These are phyloP conservation scores for Brachypodium distachyon DNA, from an alignment of 202 grass and related monocot species.

Conservation along the genomic window DNA sequence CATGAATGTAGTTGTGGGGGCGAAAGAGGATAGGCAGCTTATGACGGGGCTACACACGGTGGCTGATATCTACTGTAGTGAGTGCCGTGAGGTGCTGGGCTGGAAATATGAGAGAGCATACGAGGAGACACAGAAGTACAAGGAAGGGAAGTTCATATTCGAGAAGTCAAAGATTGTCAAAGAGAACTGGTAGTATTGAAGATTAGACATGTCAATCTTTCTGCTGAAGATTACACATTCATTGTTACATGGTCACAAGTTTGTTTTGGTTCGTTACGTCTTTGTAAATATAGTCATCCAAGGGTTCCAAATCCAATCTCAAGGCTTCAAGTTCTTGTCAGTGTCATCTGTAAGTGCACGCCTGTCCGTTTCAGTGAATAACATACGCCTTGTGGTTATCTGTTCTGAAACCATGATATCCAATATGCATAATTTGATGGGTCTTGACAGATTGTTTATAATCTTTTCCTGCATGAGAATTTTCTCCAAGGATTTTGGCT, in stretches of 20 bases:
- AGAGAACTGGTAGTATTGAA: constrained; percentile 56
- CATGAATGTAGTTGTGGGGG: constrained; percentile 49
- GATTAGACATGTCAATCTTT: not conserved
- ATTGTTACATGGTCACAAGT: not conserved
- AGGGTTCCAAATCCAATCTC: not conserved
- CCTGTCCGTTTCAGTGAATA: constrained; percentile 30
- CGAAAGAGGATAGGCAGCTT: constrained; percentile 59
- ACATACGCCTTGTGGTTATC: constrained; percentile 11
- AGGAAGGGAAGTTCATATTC: constrained; percentile 81
- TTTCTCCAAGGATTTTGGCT: not conserved
- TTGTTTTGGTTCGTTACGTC: not conserved
- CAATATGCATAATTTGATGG: constrained; percentile 1
- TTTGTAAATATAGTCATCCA: constrained; percentile 31
- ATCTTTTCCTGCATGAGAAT: not conserved
- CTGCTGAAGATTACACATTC: not conserved
- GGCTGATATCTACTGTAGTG: constrained; percentile 56
- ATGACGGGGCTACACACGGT: constrained; percentile 54
- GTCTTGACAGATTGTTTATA: not conserved
- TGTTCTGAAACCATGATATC: not conserved
- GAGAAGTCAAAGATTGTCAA: constrained; percentile 74
- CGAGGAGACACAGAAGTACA: constrained; percentile 58
- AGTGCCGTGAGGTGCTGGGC: constrained; percentile 57
- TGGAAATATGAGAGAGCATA: constrained; percentile 75
- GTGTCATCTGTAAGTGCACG: constrained; percentile 18
- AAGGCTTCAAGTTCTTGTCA: not conserved